Conservation (phyloP, 129 eudicot species). For the Ambrosia artemisiifolia region DNA sequence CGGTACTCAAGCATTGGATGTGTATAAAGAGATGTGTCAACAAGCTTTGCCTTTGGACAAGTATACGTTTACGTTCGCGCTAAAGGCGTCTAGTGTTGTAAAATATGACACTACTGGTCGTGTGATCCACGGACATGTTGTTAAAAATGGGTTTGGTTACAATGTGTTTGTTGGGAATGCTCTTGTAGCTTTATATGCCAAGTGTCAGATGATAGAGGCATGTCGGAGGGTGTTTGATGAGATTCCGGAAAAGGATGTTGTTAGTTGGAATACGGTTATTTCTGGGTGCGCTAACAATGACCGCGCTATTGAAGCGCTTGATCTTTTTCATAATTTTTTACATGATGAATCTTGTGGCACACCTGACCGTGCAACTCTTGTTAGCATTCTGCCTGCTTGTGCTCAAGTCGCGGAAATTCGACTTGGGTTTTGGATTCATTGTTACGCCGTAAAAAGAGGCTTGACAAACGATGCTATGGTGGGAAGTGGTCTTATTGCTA, state of each 20-base stretch:
- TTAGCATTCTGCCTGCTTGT: slow-evolving; percentile 51
- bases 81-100: slow-evolving; percentile 34
- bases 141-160: slow-evolving; percentile 35
- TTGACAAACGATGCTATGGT: slow-evolving; percentile 32
- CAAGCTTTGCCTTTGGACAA: slow-evolving; percentile 15
- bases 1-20: slow-evolving; percentile 20
- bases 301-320: slow-evolving; percentile 32
- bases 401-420: slow-evolving; percentile 44
- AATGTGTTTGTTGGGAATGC: slow-evolving; percentile 44
- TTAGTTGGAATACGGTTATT: slow-evolving; percentile 50
- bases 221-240: slow-evolving; percentile 41
- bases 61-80: slow-evolving; percentile 41
- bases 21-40: slow-evolving; percentile 25
- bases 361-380: slow-evolving; percentile 46
- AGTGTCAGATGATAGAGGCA: slow-evolving; percentile 23
- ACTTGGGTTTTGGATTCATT: slow-evolving; percentile 48
- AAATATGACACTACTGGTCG: slow-evolving; percentile 23
- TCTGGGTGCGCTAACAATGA: slow-evolving; percentile 34
- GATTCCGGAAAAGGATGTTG: slow-evolving; percentile 36
- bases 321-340: slow-evolving; percentile 33
- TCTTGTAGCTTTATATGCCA: slow-evolving; percentile 43
- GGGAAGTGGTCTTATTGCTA: slow-evolving; percentile 46
- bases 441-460: slow-evolving; percentile 31
- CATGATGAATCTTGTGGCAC: not conserved
- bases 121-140: slow-evolving; percentile 30